phyloP scores from a whole-genome alignment of 2,329 filamentous ascomycete genomes.

The Talaromyces sp. region DNA sequence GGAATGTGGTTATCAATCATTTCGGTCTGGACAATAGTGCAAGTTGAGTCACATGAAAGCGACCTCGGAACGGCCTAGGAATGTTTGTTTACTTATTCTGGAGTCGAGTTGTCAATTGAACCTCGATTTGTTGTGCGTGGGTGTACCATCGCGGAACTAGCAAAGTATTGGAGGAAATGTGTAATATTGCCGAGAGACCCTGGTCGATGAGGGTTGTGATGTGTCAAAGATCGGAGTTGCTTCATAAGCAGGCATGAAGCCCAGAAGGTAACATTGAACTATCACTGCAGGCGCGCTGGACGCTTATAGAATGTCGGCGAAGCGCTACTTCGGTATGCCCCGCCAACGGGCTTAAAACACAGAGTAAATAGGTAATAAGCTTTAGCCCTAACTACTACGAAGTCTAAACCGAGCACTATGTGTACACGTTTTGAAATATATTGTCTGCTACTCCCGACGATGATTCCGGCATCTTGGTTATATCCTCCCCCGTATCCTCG shows the following conservation, averaged over 20 bases:
- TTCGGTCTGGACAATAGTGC: neutral
- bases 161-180: neutral
- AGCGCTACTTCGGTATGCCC: neutral
- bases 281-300: constrained; percentile 1
- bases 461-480: too few species aligned
- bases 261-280: neutral
- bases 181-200: neutral
- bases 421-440: too few species aligned
- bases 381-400: too few species aligned
- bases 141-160: neutral
- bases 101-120: too few species aligned
- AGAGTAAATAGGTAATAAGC: too few species aligned
- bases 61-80: neutral
- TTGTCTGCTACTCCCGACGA: too few species aligned
- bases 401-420: too few species aligned
- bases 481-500: too few species aligned
- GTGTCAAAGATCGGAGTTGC: neutral
- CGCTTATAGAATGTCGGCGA: constrained; percentile 11
- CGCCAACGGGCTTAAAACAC: too few species aligned
- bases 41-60: constrained; percentile 3
- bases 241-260: constrained; percentile 1
- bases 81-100: too few species aligned
- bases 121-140: too few species aligned
- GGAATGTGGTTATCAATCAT: neutral
- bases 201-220: neutral